Percentiles rank a stretch among this genome's conserved stretches.
Conservation (phyloP, 192 early-diverging fungal genomes). For the Neocallimastix lanati region DNA sequence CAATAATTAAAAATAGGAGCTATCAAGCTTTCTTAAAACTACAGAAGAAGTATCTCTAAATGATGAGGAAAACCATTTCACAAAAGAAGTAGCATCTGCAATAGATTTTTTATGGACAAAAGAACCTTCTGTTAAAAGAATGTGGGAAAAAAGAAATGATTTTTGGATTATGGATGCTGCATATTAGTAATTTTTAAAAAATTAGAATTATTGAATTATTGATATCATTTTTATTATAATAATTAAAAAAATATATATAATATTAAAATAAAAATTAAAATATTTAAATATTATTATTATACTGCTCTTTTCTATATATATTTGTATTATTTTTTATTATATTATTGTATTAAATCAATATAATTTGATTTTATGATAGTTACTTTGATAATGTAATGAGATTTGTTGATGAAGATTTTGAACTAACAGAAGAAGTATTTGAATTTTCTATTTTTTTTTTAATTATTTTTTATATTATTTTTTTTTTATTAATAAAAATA, state of each 20-base stretch:
- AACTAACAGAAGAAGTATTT: background rate
- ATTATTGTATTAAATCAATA: too few relatives aligned
- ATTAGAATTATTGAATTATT: too few relatives aligned
- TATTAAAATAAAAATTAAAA: too few relatives aligned
- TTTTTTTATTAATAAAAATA: too few relatives aligned
- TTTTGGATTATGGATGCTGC: background rate
- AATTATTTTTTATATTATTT: too few relatives aligned
- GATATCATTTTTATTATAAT: too few relatives aligned
- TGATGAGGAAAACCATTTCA: background rate
- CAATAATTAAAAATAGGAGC: background rate
- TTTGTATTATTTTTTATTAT: too few relatives aligned
- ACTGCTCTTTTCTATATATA: too few relatives aligned
- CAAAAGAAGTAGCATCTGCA: background rate
- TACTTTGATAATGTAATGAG: background rate
- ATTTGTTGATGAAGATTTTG: slow-evolving; percentile 2
- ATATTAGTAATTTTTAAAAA: background rate
- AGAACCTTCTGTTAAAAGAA: background rate
- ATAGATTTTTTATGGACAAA: background rate
- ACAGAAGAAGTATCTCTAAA: background rate
- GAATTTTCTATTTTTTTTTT: too few relatives aligned
- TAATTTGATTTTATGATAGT: too few relatives aligned
- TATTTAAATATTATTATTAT: too few relatives aligned
- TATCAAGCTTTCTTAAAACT: background rate
- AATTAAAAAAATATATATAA: too few relatives aligned
- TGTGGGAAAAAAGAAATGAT: background rate